Evolutionary conservation across 139 green algal species (phyloP).

Genomic region (Mesotaenium endlicherianum): DNA sequence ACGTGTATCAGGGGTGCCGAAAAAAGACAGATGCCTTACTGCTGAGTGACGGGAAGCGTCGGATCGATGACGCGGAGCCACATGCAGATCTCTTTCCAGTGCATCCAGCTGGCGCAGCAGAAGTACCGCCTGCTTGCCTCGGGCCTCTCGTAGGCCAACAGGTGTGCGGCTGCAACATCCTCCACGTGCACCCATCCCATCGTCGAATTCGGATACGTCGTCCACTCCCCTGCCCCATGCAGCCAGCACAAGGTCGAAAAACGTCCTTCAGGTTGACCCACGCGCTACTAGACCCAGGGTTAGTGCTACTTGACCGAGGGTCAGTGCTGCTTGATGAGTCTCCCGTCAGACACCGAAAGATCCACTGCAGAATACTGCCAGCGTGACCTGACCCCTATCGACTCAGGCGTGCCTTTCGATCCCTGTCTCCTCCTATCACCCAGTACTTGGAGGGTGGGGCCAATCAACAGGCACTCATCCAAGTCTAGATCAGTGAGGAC

Average conservation of each 20-base stretch:
- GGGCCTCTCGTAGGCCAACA: background rate
- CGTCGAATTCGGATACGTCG: background rate
- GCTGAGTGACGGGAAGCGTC: background rate
- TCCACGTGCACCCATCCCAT: slow-evolving; percentile 16
- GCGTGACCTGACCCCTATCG: too few species aligned
- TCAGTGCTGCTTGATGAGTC: too few species aligned
- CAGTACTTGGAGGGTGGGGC: too few species aligned
- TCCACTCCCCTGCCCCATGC: background rate
- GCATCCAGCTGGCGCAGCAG: background rate
- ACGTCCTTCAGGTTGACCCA: too few species aligned
- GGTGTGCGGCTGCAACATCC: background rate
- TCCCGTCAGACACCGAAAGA: too few species aligned
- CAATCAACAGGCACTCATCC: too few species aligned
- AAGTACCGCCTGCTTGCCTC: background rate
- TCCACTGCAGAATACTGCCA: too few species aligned
- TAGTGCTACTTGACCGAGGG: too few species aligned
- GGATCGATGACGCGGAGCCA: background rate
- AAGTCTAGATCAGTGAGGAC: too few species aligned
- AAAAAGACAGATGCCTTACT: background rate
- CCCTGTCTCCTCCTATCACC: too few species aligned
- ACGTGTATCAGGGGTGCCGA: background rate
- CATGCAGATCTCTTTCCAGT: background rate
- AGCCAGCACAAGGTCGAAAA: background rate
- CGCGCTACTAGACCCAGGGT: too few species aligned
- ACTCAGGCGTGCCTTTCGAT: too few species aligned